phyloP scores from a whole-genome alignment of 2,329 filamentous ascomycete species.

The Lachnum nothofagi region DNA sequence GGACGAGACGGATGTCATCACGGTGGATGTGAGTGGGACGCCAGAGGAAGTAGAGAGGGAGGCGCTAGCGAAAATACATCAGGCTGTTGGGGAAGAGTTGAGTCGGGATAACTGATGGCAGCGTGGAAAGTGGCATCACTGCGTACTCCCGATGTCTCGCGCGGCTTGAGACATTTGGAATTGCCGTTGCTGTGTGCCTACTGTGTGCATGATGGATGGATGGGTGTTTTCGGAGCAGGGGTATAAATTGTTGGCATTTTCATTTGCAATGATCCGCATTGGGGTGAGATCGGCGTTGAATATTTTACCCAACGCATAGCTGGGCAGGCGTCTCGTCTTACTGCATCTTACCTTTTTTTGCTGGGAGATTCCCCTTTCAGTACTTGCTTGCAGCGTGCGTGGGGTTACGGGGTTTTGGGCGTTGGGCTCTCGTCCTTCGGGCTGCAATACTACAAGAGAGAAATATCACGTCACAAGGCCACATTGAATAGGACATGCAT shows the following conservation, averaged over 20 bases:
- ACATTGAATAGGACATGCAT: conserved; percentile 3
- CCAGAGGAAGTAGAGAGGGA: conserved; percentile 56
- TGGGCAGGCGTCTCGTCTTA: conserved; percentile 3
- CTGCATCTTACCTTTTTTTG: conserved; percentile 2
- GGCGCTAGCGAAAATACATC: conserved; percentile 50
- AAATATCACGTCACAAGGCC: conserved; percentile 7
- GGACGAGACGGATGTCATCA: conserved; percentile 68
- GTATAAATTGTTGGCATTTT: background rate
- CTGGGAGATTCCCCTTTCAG: conserved; percentile 1
- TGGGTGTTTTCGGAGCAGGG: background rate
- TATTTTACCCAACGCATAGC: background rate
- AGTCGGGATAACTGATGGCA: conserved; percentile 8
- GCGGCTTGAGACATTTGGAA: too few species aligned
- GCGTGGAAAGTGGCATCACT: background rate
- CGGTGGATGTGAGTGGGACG: conserved; percentile 60
- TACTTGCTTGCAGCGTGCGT: conserved; percentile 6
- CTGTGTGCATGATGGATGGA: too few species aligned
- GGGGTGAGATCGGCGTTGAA: conserved; percentile 1
- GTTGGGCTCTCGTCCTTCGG: conserved; percentile 1
- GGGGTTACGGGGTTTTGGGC: background rate
- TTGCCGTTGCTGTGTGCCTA: too few species aligned
- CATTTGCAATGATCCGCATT: background rate
- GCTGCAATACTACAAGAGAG: too few species aligned
- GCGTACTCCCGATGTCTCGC: too few species aligned
- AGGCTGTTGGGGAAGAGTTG: conserved; percentile 18